Percentiles rank a stretch among this genome's conserved stretches.
Evolutionary conservation across 345 rosid species (phyloP).

Genomic region (rapeseed (Brassica napus)): DNA sequence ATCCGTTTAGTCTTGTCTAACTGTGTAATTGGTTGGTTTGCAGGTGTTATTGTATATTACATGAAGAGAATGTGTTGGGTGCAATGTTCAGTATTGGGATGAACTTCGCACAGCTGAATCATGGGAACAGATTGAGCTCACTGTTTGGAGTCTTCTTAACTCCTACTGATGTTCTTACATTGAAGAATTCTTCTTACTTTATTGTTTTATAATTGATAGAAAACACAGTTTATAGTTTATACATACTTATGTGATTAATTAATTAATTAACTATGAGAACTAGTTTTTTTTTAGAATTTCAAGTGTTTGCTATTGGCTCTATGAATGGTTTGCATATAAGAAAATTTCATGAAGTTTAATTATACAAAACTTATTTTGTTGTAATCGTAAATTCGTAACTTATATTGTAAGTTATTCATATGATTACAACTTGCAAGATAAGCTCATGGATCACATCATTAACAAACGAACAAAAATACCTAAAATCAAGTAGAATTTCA

Average conservation of each 20-base stretch:
- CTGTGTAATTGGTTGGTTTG: constrained; percentile 6
- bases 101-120: constrained; percentile 61
- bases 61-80: constrained; percentile 82
- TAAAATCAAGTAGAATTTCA: background rate
- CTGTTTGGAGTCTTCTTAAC: constrained; percentile 80
- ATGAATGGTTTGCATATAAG: background rate
- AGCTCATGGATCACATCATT: background rate
- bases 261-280: no score
- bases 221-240: no score
- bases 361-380: background rate
- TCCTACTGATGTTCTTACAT: constrained; percentile 41
- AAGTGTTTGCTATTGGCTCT: no score
- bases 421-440: background rate
- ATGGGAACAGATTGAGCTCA: constrained; percentile 85
- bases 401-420: background rate
- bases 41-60: constrained; percentile 92
- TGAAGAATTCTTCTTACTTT: no score
- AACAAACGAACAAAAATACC: background rate
- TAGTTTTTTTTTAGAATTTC: no score
- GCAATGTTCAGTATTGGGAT: constrained; percentile 80
- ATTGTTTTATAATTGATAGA: no score
- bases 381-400: background rate
- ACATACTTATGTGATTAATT: no score
- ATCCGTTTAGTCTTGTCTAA: background rate
- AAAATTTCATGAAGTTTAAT: background rate